Percentiles rank a stretch among this genome's conserved stretches.
Evolutionary conservation across 768 basidiomycete species (phyloP).

Genomic region (Collybia sordida): DNA sequence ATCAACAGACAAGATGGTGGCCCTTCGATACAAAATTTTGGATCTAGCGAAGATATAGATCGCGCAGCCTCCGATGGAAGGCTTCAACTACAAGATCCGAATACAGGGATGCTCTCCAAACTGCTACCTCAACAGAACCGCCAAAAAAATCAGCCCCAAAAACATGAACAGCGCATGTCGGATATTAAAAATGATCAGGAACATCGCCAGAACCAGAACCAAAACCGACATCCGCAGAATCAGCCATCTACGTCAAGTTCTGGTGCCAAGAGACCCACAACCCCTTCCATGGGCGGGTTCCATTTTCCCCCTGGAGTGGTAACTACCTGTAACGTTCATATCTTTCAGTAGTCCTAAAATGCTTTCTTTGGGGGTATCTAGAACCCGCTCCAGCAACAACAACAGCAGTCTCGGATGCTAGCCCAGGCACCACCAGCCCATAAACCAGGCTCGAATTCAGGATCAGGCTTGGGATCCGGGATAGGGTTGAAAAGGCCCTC

Average conservation of each 20-base stretch:
- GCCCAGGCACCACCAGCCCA: neutral
- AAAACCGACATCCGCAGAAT: neutral
- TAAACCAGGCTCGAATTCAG: neutral
- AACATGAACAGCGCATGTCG: neutral
- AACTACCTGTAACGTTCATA: constrained; percentile 11
- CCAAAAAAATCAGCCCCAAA: constrained; percentile 15
- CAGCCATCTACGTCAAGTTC: neutral
- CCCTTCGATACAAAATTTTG: neutral
- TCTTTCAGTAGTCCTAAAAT: neutral
- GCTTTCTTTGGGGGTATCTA: neutral
- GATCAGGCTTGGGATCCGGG: neutral
- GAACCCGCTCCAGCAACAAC: constrained; percentile 15
- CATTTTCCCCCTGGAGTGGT: constrained; percentile 49
- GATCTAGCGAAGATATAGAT: neutral
- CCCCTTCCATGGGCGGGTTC: constrained; percentile 48
- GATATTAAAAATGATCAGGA: no score
- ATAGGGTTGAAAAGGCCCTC: constrained; percentile 30
- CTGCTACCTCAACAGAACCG: constrained; percentile 12
- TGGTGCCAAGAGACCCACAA: constrained; percentile 19
- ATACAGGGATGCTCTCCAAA: constrained; percentile 1
- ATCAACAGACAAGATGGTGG: neutral
- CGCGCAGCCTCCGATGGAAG: neutral
- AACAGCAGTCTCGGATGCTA: constrained; percentile 9
- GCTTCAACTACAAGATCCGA: neutral
- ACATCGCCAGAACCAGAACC: constrained; percentile 1